Conservation (phyloP, 495 filamentous ascomycete genomes). For the Terfezia boudieri region DNA sequence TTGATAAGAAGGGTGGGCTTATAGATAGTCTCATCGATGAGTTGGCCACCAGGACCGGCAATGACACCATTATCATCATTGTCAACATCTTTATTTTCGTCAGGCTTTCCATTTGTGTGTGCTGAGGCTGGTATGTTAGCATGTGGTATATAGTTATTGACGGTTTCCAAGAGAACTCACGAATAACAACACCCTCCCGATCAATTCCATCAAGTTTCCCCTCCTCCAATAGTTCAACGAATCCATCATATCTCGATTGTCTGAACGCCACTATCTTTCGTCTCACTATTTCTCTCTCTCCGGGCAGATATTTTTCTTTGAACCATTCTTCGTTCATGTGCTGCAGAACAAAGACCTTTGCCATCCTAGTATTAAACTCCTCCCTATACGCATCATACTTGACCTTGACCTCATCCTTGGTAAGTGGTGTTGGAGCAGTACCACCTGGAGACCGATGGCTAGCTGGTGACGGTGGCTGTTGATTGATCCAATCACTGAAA, state of each 20-base stretch:
- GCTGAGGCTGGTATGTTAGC: background rate
- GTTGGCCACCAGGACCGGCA: constrained; percentile 52
- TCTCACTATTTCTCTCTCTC: constrained; percentile 47
- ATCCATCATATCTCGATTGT: constrained; percentile 49
- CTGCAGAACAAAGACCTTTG: constrained; percentile 61
- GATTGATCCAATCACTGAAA: constrained; percentile 72
- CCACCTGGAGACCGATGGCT: background rate
- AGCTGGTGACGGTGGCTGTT: constrained; percentile 4
- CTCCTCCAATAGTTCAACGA: constrained; percentile 58
- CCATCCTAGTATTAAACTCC: constrained; percentile 79
- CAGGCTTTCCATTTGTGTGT: constrained; percentile 38
- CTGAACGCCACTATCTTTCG: constrained; percentile 51
- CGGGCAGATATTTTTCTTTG: constrained; percentile 76
- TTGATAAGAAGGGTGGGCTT: constrained; percentile 93
- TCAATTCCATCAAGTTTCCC: constrained; percentile 87
- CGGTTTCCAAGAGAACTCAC: background rate
- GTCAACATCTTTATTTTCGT: constrained; percentile 78
- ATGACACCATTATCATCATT: constrained; percentile 84
- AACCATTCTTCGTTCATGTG: constrained; percentile 97
- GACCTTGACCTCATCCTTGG: constrained; percentile 61
- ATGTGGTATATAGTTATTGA: background rate
- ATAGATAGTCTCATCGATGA: constrained; percentile 58
- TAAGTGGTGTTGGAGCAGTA: background rate
- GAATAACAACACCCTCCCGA: constrained; percentile 38
- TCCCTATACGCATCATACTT: constrained; percentile 91